Conservation (phyloP, 1,139 yeast species). For the Suhomyces choctaworum region DNA sequence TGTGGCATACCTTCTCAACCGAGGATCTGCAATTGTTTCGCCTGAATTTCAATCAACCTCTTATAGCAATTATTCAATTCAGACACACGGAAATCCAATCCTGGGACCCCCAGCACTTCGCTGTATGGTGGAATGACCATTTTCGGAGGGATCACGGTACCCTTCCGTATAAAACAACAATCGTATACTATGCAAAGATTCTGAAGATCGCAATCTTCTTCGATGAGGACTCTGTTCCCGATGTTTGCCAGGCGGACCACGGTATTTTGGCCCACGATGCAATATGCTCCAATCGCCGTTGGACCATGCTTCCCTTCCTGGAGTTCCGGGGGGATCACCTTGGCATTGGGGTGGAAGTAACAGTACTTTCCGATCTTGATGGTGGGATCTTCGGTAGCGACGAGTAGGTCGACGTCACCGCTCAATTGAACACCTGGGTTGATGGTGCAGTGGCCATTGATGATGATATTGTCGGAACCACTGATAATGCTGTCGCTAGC, state of each 20-base stretch:
- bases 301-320: slow-evolving; percentile 25
- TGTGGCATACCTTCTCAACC: slow-evolving; percentile 15
- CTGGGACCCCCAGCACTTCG: slow-evolving; percentile 46
- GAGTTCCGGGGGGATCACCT: slow-evolving; percentile 35
- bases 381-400: slow-evolving; percentile 16
- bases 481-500: slow-evolving; percentile 43
- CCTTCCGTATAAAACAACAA: slow-evolving; percentile 54
- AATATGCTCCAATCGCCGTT: slow-evolving; percentile 58
- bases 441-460: slow-evolving; percentile 39
- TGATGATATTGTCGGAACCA: slow-evolving; percentile 27
- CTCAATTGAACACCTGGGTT: slow-evolving; percentile 21
- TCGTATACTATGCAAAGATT: slow-evolving; percentile 58
- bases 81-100: slow-evolving; percentile 28
- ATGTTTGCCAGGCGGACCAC: slow-evolving; percentile 47
- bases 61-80: slow-evolving; percentile 44
- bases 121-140: slow-evolving; percentile 63
- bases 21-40: slow-evolving; percentile 36
- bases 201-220: slow-evolving; percentile 38
- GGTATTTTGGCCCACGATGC: slow-evolving; percentile 49
- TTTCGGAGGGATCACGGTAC: slow-evolving; percentile 53
- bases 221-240: slow-evolving; percentile 61
- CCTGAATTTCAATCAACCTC: slow-evolving; percentile 41
- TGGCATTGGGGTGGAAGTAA: slow-evolving; percentile 31
- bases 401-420: slow-evolving; percentile 22
- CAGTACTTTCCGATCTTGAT: slow-evolving; percentile 58